These are phyloP conservation scores for Lavandula angustifolia DNA, from an alignment of 257 asterid genomes.

Conservation along the genomic window DNA sequence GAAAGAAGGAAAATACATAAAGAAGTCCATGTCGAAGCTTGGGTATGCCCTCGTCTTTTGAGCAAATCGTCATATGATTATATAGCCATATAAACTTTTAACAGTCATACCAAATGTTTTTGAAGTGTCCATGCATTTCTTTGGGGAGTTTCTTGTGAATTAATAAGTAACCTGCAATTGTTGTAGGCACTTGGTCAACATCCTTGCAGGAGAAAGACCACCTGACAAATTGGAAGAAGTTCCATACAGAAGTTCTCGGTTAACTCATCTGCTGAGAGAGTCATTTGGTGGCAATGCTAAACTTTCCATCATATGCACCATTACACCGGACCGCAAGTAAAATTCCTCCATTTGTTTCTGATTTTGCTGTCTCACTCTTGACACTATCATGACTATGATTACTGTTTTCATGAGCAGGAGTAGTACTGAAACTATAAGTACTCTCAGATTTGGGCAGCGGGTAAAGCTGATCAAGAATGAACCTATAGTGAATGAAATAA, in stretches of 20 bases:
- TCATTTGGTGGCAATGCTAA: slow-evolving; percentile 90
- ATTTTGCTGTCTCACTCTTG: background rate
- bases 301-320: slow-evolving; percentile 68
- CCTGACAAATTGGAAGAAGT: slow-evolving; percentile 46
- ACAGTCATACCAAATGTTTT: too few species aligned
- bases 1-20: slow-evolving; percentile 81
- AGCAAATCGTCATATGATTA: too few species aligned
- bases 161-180: slow-evolving; percentile 20
- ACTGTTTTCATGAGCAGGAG: slow-evolving; percentile 42
- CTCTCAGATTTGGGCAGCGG: slow-evolving; percentile 82
- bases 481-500: slow-evolving; percentile 79
- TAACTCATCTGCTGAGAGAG: slow-evolving; percentile 77
- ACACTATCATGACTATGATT: background rate
- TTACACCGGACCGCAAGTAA: slow-evolving; percentile 73
- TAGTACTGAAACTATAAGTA: slow-evolving; percentile 66
- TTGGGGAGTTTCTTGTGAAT: too few species aligned
- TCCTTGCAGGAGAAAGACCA: slow-evolving; percentile 49
- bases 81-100: too few species aligned
- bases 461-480: slow-evolving; percentile 68
- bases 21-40: slow-evolving; percentile 85
- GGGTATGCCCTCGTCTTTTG: slow-evolving; percentile 57
- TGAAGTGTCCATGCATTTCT: too few species aligned
- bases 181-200: slow-evolving; percentile 73
- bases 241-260: slow-evolving; percentile 56
- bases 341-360: slow-evolving; percentile 8